Evolutionary conservation across 116 monocot genomes (phyloP).

Genomic region (Zostera marina): DNA sequence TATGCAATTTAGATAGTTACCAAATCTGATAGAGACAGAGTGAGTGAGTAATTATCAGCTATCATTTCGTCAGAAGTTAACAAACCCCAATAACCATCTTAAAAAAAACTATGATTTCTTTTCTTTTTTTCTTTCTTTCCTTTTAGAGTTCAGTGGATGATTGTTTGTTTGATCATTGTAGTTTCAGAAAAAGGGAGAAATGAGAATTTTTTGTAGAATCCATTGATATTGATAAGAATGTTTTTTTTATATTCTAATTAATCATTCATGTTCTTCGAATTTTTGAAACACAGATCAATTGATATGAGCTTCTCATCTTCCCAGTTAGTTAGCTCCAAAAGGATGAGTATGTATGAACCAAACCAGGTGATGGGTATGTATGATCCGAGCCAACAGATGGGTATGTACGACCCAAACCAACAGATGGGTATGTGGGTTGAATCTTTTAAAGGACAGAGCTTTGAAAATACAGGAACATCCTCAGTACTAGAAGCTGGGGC

Average conservation of each 20-base stretch:
- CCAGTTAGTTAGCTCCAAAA: conserved; percentile 36
- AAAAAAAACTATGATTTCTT: too few relatives aligned
- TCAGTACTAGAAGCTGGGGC: conserved; percentile 25
- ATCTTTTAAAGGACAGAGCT: conserved; percentile 37
- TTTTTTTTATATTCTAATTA: not conserved
- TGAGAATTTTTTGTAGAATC: too few relatives aligned
- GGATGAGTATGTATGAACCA: conserved; percentile 59
- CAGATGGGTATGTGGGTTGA: conserved; percentile 44
- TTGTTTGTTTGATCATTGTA: too few relatives aligned
- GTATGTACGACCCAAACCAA: conserved; percentile 40
- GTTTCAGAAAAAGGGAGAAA: too few relatives aligned
- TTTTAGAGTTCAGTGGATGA: too few relatives aligned
- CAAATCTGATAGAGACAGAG: too few relatives aligned
- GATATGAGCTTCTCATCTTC: conserved; percentile 42
- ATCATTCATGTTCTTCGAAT: not conserved
- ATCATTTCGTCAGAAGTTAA: too few relatives aligned
- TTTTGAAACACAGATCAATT: not conserved
- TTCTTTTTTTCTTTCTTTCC: too few relatives aligned
- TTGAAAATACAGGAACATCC: conserved; percentile 37
- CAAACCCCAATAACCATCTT: too few relatives aligned
- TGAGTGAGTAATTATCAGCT: too few relatives aligned
- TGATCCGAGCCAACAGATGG: conserved; percentile 13
- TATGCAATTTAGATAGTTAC: too few relatives aligned
- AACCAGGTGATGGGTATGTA: not conserved
- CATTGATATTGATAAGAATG: not conserved